These are phyloP conservation scores for Diutina sp. DNA, from an alignment of 1,139 yeast species.

Conservation along the genomic window DNA sequence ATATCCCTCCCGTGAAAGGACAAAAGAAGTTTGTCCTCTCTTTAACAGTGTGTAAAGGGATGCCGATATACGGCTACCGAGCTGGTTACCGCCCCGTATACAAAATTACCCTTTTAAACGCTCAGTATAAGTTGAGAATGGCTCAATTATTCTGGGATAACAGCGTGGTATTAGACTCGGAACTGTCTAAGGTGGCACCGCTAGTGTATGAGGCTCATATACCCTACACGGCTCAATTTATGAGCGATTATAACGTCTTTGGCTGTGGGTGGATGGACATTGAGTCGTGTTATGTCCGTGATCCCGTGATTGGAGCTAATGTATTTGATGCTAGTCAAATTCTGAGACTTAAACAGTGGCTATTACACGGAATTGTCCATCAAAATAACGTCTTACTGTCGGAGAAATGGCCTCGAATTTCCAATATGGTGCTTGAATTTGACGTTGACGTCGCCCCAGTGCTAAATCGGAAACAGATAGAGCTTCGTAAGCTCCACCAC, in stretches of 20 bases:
- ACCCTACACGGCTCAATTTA: slow-evolving; percentile 63
- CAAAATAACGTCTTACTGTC: slow-evolving; percentile 14
- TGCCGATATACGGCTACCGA: slow-evolving; percentile 76
- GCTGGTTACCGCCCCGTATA: slow-evolving; percentile 51
- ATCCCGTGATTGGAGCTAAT: slow-evolving; percentile 18
- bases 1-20: slow-evolving; percentile 7
- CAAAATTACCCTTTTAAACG: slow-evolving; percentile 58
- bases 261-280: slow-evolving; percentile 71
- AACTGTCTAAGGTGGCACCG: slow-evolving; percentile 2
- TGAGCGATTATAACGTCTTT: slow-evolving; percentile 70
- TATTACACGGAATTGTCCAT: slow-evolving; percentile 10
- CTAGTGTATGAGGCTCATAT: slow-evolving; percentile 62
- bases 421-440: slow-evolving; percentile 53
- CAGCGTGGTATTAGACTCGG: slow-evolving; percentile 4
- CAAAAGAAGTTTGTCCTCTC: slow-evolving; percentile 42
- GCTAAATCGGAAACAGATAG: slow-evolving; percentile 34
- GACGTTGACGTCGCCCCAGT: slow-evolving; percentile 54
- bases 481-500: slow-evolving; percentile 36
- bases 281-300: slow-evolving; percentile 12
- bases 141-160: slow-evolving; percentile 48
- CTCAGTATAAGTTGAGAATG: slow-evolving; percentile 45
- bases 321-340: background rate
- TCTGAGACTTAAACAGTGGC: background rate
- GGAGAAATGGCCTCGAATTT: slow-evolving; percentile 33
- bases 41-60: slow-evolving; percentile 58